phyloP scores from a whole-genome alignment of 768 basidiomycete genomes.

The Macrolepiota dolichaula region DNA sequence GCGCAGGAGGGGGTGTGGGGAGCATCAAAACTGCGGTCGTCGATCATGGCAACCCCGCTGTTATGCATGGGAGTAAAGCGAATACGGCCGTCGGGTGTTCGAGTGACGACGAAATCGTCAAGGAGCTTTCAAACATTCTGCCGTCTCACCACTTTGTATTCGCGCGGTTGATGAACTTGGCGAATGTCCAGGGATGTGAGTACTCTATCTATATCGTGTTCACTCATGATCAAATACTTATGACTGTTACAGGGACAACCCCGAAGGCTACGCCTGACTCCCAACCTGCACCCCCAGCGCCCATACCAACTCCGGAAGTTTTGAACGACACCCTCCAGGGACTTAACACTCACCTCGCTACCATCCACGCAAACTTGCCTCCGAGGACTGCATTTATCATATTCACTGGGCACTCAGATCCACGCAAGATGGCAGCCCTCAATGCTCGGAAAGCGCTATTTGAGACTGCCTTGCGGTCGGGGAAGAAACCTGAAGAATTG shows the following conservation, averaged over 20 bases:
- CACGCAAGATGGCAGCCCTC: constrained; percentile 72
- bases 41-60: constrained; percentile 79
- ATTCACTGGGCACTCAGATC: constrained; percentile 88
- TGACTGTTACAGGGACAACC: constrained; percentile 50
- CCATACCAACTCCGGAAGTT: constrained; percentile 22
- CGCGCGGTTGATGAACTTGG: constrained; percentile 78
- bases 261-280: constrained; percentile 44
- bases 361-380: constrained; percentile 68
- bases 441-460: constrained; percentile 69
- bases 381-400: constrained; percentile 79
- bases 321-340: constrained; percentile 36
- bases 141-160: constrained; percentile 79
- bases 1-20: constrained; percentile 31
- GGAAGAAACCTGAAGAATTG: constrained; percentile 55
- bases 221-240: background rate
- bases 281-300: constrained; percentile 13
- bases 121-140: constrained; percentile 57
- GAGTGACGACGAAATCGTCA: constrained; percentile 74
- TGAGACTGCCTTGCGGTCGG: constrained; percentile 58
- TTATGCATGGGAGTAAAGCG: constrained; percentile 85
- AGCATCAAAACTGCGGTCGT: constrained; percentile 64
- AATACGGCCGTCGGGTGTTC: constrained; percentile 73
- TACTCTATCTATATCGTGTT: constrained; percentile 14
- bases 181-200: constrained; percentile 82
- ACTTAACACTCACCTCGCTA: constrained; percentile 59